Conservation (phyloP, 2,329 filamentous ascomycete species). For the Madurella mycetomatis region DNA sequence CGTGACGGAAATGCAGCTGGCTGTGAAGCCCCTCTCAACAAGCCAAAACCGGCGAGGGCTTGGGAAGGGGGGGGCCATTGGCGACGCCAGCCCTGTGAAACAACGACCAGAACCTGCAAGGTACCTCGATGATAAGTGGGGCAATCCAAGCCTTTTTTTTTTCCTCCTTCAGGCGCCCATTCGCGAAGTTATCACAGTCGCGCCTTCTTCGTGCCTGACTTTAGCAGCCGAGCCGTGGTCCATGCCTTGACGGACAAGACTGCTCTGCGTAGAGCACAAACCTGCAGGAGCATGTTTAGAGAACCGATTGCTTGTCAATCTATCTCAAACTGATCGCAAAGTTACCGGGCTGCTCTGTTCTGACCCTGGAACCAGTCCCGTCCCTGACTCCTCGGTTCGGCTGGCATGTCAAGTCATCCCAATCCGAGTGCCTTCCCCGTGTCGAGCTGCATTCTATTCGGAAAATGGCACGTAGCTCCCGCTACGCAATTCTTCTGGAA, state of each 20-base stretch:
- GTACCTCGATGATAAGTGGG: too few relatives aligned
- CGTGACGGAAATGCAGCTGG: too few relatives aligned
- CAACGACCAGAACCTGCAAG: too few relatives aligned
- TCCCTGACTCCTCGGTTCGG: not conserved
- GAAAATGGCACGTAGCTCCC: not conserved
- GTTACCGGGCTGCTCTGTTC: not conserved
- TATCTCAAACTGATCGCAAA: conserved; percentile 4
- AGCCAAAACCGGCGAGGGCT: too few relatives aligned
- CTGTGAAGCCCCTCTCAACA: too few relatives aligned
- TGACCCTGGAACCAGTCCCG: not conserved
- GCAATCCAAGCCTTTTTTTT: too few relatives aligned
- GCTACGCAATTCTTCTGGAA: conserved; percentile 26
- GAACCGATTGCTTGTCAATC: conserved; percentile 1
- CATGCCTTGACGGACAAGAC: conserved; percentile 2
- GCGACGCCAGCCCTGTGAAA: too few relatives aligned
- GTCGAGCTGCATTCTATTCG: not conserved
- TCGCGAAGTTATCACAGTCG: not conserved
- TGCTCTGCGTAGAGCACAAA: not conserved
- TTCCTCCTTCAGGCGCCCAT: too few relatives aligned
- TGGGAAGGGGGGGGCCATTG: too few relatives aligned
- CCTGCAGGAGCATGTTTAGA: not conserved
- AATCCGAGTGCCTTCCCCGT: not conserved
- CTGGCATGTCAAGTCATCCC: not conserved
- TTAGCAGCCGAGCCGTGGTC: conserved; percentile 23
- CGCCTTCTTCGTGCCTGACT: not conserved